These are phyloP conservation scores for Odontarrhena argentea DNA, from an alignment of 345 rosid genomes.

Conservation along the genomic window DNA sequence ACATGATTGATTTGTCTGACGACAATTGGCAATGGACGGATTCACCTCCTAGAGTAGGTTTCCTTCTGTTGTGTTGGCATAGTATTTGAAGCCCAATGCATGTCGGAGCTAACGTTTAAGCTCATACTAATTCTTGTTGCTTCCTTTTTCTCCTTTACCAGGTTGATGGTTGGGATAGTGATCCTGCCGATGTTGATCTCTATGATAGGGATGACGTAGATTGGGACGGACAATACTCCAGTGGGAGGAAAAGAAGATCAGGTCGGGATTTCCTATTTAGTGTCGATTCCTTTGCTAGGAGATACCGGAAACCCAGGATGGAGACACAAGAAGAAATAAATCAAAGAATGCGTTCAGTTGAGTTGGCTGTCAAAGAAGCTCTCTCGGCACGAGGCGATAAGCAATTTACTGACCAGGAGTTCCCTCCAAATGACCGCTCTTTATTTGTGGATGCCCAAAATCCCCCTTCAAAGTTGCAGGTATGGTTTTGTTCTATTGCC, in stretches of 20 bases:
- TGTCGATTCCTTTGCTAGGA: constrained; percentile 89
- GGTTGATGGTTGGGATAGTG: constrained; percentile 99
- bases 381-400: constrained; percentile 82
- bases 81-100: constrained; percentile 12
- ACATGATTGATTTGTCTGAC: constrained; percentile 78
- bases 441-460: constrained; percentile 78
- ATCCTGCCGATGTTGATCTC: constrained; percentile 93
- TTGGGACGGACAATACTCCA: constrained; percentile 98
- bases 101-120: constrained; percentile 16
- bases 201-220: constrained; percentile 97
- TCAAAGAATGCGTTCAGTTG: constrained; percentile 96
- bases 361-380: constrained; percentile 97
- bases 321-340: constrained; percentile 94
- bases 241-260: constrained; percentile 89
- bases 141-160: constrained; percentile 41
- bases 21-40: constrained; percentile 99
- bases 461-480: constrained; percentile 93
- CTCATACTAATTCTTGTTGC: constrained; percentile 32
- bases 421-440: constrained; percentile 94
- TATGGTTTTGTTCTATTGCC: constrained; percentile 28
- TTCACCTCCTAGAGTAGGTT: constrained; percentile 89
- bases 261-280: constrained; percentile 77
- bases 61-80: constrained; percentile 23
- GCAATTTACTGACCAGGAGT: constrained; percentile 94
- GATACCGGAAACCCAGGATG: constrained; percentile 88